Base-by-base conservation (phyloP, 345 rosid species). In the Bruguiera gymnorhiza region DNA sequence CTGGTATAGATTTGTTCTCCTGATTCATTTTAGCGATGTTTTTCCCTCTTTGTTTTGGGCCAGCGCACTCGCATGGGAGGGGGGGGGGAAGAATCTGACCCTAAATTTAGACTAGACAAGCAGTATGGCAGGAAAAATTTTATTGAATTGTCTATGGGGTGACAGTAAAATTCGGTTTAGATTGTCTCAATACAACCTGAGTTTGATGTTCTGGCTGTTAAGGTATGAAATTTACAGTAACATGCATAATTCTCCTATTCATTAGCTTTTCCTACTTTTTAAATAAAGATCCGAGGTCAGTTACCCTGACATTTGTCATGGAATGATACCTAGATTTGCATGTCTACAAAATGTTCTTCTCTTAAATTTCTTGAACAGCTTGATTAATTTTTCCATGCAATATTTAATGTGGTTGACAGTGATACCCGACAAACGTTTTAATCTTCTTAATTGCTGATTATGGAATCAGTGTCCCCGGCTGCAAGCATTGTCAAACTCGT, bases 401-500 rank as follows among this genome's bases (percentile, higher is more conserved):
- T 50, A 46, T 23, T 6, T 54, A 9, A 16, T 31, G 16, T 39
- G 19, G 6, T 20, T 43, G n/a, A 65, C 7, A 16, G 32, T 50
- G 19, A 31, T 48, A 10, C n/a, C 6, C 60, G 21, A 7, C 46
- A n/a, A 52, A 70, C 3, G 43, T 52, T 52, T 30, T 60, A 21
- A 8, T 39, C 36, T 70, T 56, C 34, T 15, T 21, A 34, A 34
- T 29, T 46, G 48, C 37, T 57, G 58, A 62, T 58, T 37, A 30
- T 32, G 60, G 32, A 32, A 52, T 54, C 29, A 23, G 36, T 29
- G 4, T 32, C 21, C 7, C 48, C 64, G 69, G 73, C 8, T 29
- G 48, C 53, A 30, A 70, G 52, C 73, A 50, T 20, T 30, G 21
- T 57, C 76, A 73, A 66, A 39, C 46, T 56, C 76, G 3, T 6